Evolutionary conservation across 129 eudicot genomes (phyloP), one percentile per base, ranked within the genome.

Genomic region (Arctium lappa): DNA sequence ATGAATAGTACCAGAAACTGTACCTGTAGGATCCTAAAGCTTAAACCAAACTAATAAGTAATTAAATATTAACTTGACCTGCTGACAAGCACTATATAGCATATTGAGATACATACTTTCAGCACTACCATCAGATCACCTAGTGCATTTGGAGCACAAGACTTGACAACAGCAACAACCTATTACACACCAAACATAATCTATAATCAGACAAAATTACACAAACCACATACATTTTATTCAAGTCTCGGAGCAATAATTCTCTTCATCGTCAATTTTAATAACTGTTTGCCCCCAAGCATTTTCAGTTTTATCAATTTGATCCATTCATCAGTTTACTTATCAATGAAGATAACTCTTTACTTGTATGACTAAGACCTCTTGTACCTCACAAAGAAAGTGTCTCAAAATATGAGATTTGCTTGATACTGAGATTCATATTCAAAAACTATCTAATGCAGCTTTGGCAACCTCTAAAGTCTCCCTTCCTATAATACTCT

Each of bases 81-180:
- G 32, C 9, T 42, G 22, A n/a, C 13, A 6, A 63, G 15, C 13
- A 68, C 11, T 62, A 32, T 50, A 12, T 65, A 56, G 27, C 46
- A 13, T 1, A 4, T 53, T 18, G 60, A 30, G 63, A 60, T 15
- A 22, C 86, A 82, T 81, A 95, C 97, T 93, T 95, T 95, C 62
- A 95, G 86, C 2, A 87, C 85, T 74, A 92, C 91, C 39, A 75
- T 90, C 85, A 95, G 66, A 87, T 92, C 98, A 86, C 98, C 97
- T 83, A 91, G 88, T 75, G 87, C 94, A 87, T 90, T 95, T 71
- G 91, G 92, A 18, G 86, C 81, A 82, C 91, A 87, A 73, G 97
- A 91, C 78, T 90, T 91, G 76, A 95, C 85, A 31, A 95, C 89
- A 72, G 94, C 98, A 79, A 91, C 97, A 87, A 95, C 97, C 98